A percentile compares a stretch with the other conserved stretches of the same genome.
phyloP scores from a whole-genome alignment of 257 asterid species.

The Ilex aquifolium region DNA sequence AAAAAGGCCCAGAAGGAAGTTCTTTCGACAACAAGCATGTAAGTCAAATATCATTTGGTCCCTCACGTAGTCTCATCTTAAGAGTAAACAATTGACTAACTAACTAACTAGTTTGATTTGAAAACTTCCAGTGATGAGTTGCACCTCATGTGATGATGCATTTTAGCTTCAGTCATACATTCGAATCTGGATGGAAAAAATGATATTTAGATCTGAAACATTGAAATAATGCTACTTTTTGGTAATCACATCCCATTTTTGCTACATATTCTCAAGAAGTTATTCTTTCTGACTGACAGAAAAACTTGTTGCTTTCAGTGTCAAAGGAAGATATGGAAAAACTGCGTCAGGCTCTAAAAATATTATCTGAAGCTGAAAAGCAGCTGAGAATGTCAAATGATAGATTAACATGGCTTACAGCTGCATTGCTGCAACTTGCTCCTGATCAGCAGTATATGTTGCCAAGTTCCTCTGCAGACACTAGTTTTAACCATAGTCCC shows the following conservation, averaged over 20 bases:
- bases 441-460: slow-evolving; percentile 80
- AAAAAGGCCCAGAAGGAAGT: slow-evolving; percentile 68
- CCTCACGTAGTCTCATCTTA: no score
- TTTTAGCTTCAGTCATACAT: no score
- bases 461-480: slow-evolving; percentile 64
- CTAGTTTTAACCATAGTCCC: slow-evolving; percentile 66
- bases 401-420: slow-evolving; percentile 91
- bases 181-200: no score
- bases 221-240: no score
- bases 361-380: slow-evolving; percentile 93
- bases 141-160: no score
- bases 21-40: slow-evolving; percentile 64
- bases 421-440: slow-evolving; percentile 90
- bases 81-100: no score
- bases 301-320: slow-evolving; percentile 37
- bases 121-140: no score
- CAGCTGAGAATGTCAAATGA: slow-evolving; percentile 87
- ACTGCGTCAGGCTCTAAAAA: slow-evolving; percentile 80
- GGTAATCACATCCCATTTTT: no score
- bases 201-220: no score
- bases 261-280: no score
- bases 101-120: no score
- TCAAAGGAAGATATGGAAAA: slow-evolving; percentile 86
- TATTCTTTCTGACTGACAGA: no score
- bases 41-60: slow-evolving; percentile 26